phyloP scores from a whole-genome alignment of 2,329 filamentous ascomycete genomes.

The Exophiala spinifera region DNA sequence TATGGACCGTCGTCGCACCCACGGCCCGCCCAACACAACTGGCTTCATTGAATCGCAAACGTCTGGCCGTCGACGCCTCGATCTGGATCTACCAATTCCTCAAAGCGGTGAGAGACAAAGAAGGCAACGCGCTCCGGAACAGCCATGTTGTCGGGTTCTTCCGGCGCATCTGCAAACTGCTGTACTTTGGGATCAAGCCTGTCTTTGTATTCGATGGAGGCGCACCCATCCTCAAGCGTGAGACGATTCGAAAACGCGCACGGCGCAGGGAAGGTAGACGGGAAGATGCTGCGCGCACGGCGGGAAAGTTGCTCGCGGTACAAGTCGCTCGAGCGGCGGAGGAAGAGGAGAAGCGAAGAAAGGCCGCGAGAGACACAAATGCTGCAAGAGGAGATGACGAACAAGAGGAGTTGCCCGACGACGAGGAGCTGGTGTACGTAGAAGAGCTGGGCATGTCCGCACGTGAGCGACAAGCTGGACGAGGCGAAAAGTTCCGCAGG shows the following conservation, averaged over 20 bases:
- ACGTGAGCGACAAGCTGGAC: slow-evolving; percentile 68
- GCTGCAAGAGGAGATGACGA: slow-evolving; percentile 29
- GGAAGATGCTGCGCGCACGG: slow-evolving; percentile 89
- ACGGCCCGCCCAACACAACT: slow-evolving; percentile 95
- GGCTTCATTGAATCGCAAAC: slow-evolving; percentile 92
- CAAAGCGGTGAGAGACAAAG: slow-evolving; percentile 97
- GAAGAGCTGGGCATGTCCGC: slow-evolving; percentile 82
- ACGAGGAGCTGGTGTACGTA: slow-evolving; percentile 74
- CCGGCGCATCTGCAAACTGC: slow-evolving; percentile 91
- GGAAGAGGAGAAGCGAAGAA: slow-evolving; percentile 66
- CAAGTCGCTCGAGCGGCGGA: slow-evolving; percentile 91
- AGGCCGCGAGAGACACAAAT: background rate
- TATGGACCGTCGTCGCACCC: slow-evolving; percentile 94
- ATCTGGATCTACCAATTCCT: slow-evolving; percentile 99
- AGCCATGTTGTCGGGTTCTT: slow-evolving; percentile 98
- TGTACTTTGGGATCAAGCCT: slow-evolving; percentile 93
- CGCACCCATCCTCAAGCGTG: slow-evolving; percentile 82
- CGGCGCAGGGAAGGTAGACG: slow-evolving; percentile 78
- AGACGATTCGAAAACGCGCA: slow-evolving; percentile 79
- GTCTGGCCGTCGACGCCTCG: slow-evolving; percentile 92
- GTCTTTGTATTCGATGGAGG: slow-evolving; percentile 98
- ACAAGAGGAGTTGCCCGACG: slow-evolving; percentile 66
- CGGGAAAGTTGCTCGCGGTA: slow-evolving; percentile 83
- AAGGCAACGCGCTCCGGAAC: slow-evolving; percentile 93
- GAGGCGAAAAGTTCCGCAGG: slow-evolving; percentile 66